Evolutionary conservation across 768 basidiomycete genomes (phyloP).

Genomic region (Tephrocybe sp.): DNA sequence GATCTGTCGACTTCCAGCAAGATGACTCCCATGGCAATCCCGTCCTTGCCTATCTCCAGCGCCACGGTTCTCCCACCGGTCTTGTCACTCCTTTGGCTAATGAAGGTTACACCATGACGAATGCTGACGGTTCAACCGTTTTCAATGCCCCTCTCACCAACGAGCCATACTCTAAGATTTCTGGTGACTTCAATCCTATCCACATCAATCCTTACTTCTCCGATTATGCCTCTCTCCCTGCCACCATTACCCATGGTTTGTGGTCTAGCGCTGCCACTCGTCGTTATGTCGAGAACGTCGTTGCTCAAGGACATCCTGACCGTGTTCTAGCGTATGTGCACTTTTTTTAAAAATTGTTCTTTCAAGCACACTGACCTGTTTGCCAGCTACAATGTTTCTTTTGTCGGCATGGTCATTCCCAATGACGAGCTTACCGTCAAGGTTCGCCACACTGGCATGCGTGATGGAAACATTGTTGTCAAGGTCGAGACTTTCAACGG

Average conservation of each 20-base stretch:
- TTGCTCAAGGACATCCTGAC: conserved; percentile 89
- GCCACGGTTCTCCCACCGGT: conserved; percentile 82
- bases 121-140: conserved; percentile 49
- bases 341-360: background rate
- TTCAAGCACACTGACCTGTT: conserved; percentile 4
- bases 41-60: conserved; percentile 88
- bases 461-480: conserved; percentile 89
- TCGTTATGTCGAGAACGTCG: conserved; percentile 88
- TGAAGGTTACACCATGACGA: conserved; percentile 84
- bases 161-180: conserved; percentile 92
- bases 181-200: conserved; percentile 98
- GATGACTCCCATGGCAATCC: conserved; percentile 93
- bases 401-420: conserved; percentile 96
- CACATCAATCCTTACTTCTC: conserved; percentile 99
- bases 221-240: conserved; percentile 87
- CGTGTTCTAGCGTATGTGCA: conserved; percentile 79
- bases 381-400: conserved; percentile 84
- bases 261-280: conserved; percentile 96
- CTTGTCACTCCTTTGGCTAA: conserved; percentile 73
- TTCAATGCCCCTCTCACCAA: conserved; percentile 90
- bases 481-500: conserved; percentile 83
- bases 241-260: conserved; percentile 97
- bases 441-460: conserved; percentile 89
- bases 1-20: conserved; percentile 80
- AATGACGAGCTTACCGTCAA: conserved; percentile 83